These are phyloP conservation scores for Cytospora mali DNA, from an alignment of 2,329 filamentous ascomycete genomes.

Conservation along the genomic window DNA sequence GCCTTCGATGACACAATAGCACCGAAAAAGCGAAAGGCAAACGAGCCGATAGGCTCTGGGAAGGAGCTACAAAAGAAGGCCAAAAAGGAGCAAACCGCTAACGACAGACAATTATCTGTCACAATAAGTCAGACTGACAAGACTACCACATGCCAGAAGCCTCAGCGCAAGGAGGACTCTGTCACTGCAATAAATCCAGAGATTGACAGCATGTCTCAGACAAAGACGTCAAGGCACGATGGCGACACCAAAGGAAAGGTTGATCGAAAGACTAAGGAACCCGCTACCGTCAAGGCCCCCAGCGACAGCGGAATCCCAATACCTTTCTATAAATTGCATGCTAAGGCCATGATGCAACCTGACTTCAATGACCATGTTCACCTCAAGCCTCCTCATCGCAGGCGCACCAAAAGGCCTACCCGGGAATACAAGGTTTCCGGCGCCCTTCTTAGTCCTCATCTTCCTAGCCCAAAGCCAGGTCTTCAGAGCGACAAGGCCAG, in stretches of 20 bases:
- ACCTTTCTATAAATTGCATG: constrained; percentile 23
- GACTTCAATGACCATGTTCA: constrained; percentile 24
- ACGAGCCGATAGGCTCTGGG: neutral
- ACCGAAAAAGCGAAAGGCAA: constrained; percentile 18
- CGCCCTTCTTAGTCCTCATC: constrained; percentile 12
- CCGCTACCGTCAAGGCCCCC: neutral
- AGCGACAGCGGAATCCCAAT: neutral
- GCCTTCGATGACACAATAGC: constrained; percentile 13
- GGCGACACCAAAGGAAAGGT: constrained; percentile 2
- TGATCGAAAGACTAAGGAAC: neutral
- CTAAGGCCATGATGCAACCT: constrained; percentile 19
- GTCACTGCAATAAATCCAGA: constrained; percentile 4
- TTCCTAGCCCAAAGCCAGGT: neutral
- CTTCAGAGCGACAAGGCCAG: neutral
- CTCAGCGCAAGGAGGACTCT: constrained; percentile 1
- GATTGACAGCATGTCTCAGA: constrained; percentile 20
- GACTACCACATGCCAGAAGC: neutral
- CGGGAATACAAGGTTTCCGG: constrained; percentile 12
- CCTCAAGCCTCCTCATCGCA: neutral
- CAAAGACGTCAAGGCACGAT: constrained; percentile 1
- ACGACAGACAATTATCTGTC: neutral
- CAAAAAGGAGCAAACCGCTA: constrained; percentile 16
- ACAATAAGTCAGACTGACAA: constrained; percentile 5
- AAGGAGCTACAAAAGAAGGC: constrained; percentile 17
- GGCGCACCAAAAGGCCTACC: neutral